Base-by-base conservation (phyloP, 257 asterid genomes). In the Scutellaria barbata region DNA sequence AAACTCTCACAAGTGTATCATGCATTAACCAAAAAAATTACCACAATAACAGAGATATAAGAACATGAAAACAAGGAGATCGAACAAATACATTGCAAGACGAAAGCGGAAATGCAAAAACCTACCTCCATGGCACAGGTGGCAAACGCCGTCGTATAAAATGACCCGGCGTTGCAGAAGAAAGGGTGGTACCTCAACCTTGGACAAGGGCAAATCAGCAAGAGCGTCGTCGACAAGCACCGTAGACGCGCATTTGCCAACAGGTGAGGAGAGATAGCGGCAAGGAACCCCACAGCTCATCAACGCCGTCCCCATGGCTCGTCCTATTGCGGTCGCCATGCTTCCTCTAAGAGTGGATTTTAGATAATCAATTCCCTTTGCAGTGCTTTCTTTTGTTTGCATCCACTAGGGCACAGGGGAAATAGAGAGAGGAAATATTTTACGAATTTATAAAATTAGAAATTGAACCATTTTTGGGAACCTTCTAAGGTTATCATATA, bases 131-230 rank as follows among this genome's bases (percentile, higher is more conserved):
- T 91, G 97, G 77, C 96, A 89, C 39, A 91, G 92, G 71, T 89
- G 96, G 74, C 97, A 94, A 75, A 94, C 95, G 78, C 96, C 97
- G 81, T 94, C 96, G 84, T 90, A 89, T 2, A 94, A 81, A 68
- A 94, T 85, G 10, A 90, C 97, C 42, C 98, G 84, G 7, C 90
- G 96, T 76, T 79, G 94, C 12, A 94, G 92, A 55, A 80, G 73
- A 41, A 68, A 48, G 0, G 88, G 95, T 10, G n/a, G 39, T 81
- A 43, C 67, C 68, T 52, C 81, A 17, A 73, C 48, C 85, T 55
- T 75, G 2, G 79, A 18, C 10, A 78, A 11, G 17, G 45, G 54
- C 22, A 64, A 66, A 30, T 68, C 69, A 25, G 13, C 35, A 4
- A 30, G 5, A 30, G 35, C 72, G n/a, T 37, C 48, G 17, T 63